Conservation (phyloP, 352 stramenopile genomes). For the Globisporangium paroecandrum region DNA sequence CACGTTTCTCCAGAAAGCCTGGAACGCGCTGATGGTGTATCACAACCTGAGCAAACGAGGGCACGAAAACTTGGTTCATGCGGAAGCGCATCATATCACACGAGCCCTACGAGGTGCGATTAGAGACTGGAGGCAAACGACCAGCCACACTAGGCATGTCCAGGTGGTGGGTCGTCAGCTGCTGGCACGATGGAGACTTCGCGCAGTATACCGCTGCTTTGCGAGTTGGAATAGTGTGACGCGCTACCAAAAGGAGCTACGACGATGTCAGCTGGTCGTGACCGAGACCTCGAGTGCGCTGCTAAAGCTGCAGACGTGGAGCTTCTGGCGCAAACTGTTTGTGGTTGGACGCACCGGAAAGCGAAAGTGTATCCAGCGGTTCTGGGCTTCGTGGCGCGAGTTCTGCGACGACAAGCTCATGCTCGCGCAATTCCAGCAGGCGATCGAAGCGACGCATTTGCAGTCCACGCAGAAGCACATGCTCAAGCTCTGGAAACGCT, state of each 20-base stretch:
- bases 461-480: constrained; percentile 17
- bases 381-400: constrained; percentile 22
- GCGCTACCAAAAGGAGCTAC: neutral
- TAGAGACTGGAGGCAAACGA: constrained; percentile 13
- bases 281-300: neutral
- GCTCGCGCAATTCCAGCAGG: constrained; percentile 22
- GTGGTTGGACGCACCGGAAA: constrained; percentile 23
- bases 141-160: neutral
- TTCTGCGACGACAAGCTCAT: constrained; percentile 13
- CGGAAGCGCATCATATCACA: constrained; percentile 15
- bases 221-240: constrained; percentile 15
- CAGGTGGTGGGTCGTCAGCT: constrained; percentile 21
- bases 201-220: constrained; percentile 40
- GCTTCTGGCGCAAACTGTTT: constrained; percentile 37
- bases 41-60: neutral
- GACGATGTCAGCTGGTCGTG: constrained; percentile 1
- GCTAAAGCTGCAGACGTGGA: constrained; percentile 25
- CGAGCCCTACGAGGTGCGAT: constrained; percentile 13
- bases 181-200: constrained; percentile 35
- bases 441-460: constrained; percentile 23
- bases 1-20: constrained; percentile 22
- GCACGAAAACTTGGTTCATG: constrained; percentile 3
- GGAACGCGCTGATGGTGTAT: constrained; percentile 21
- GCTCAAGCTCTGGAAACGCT: constrained; percentile 26
- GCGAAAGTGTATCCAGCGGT: constrained; percentile 20